phyloP scores from a whole-genome alignment of 2,329 filamentous ascomycete genomes.

The Alternaria atra region DNA sequence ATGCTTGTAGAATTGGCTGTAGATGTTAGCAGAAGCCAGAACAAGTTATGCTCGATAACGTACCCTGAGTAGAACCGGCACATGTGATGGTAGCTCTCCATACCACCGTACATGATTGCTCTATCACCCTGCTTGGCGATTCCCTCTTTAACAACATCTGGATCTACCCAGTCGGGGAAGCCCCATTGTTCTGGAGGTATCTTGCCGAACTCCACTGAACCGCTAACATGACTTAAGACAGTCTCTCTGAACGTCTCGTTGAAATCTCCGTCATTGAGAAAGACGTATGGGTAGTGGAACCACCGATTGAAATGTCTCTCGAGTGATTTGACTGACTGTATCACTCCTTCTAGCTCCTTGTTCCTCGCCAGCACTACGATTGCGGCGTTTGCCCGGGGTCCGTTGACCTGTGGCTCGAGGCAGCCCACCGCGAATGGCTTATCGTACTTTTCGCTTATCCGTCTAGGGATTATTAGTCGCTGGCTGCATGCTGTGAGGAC shows the following conservation, averaged over 20 bases:
- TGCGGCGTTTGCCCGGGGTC: constrained; percentile 88
- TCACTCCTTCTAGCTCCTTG: constrained; percentile 93
- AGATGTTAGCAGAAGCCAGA: constrained; percentile 21
- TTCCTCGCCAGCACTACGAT: constrained; percentile 96
- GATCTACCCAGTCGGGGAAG: constrained; percentile 95
- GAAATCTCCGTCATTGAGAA: constrained; percentile 97
- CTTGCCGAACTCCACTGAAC: constrained; percentile 88
- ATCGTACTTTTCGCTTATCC: constrained; percentile 97
- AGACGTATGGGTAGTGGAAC: constrained; percentile 98
- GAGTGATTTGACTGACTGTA: constrained; percentile 97
- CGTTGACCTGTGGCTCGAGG: constrained; percentile 76
- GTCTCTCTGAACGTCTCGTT: constrained; percentile 91
- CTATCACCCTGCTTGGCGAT: constrained; percentile 96
- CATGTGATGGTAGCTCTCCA: constrained; percentile 99
- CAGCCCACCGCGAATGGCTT: constrained; percentile 96
- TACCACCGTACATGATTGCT: constrained; percentile 98
- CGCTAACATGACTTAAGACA: constrained; percentile 89
- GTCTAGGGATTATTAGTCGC: constrained; percentile 63
- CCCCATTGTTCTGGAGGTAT: constrained; percentile 94
- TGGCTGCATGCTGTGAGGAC: neutral
- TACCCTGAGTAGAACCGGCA: constrained; percentile 98
- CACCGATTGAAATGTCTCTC: constrained; percentile 99
- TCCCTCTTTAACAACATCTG: constrained; percentile 91
- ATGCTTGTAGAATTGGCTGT: constrained; percentile 95
- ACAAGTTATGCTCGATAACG: constrained; percentile 36